Evolutionary conservation across 495 filamentous ascomycete species (phyloP).

Genomic region (Penicillium canariense): DNA sequence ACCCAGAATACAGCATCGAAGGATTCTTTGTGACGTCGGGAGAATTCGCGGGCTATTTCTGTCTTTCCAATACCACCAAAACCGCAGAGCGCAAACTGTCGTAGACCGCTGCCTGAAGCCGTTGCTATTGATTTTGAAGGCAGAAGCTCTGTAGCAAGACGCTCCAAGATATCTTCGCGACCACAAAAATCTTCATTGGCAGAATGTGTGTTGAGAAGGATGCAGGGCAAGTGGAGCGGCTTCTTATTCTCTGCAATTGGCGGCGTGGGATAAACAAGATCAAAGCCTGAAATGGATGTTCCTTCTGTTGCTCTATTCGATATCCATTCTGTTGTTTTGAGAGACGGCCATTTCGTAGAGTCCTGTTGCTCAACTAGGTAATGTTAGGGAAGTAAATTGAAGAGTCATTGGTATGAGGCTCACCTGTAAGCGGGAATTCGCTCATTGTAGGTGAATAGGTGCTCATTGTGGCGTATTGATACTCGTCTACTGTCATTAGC

Average conservation of each 20-base stretch:
- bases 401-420: neutral
- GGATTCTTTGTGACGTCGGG: constrained; percentile 15
- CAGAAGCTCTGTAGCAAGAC: constrained; percentile 23
- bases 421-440: constrained; percentile 5
- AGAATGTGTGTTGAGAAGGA: constrained; percentile 15
- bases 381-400: neutral
- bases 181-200: constrained; percentile 29
- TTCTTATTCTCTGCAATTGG: constrained; percentile 6
- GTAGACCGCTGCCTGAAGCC: constrained; percentile 7
- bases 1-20: constrained; percentile 47
- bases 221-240: constrained; percentile 16
- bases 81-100: constrained; percentile 34
- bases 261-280: neutral
- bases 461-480: constrained; percentile 16
- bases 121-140: constrained; percentile 16
- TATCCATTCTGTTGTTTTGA: constrained; percentile 6
- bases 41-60: constrained; percentile 35
- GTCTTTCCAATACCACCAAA: constrained; percentile 45
- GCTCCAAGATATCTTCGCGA: constrained; percentile 26
- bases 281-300: constrained; percentile 16
- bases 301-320: constrained; percentile 18
- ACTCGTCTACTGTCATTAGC: constrained; percentile 10
- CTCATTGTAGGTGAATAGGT: constrained; percentile 19
- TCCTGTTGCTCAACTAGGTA: neutral
- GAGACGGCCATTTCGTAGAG: constrained; percentile 8